Evolutionary conservation across 2,329 filamentous ascomycete genomes (phyloP), one percentile per base, ranked within the genome.

Genomic region (Akanthomyces dipterigenus): DNA sequence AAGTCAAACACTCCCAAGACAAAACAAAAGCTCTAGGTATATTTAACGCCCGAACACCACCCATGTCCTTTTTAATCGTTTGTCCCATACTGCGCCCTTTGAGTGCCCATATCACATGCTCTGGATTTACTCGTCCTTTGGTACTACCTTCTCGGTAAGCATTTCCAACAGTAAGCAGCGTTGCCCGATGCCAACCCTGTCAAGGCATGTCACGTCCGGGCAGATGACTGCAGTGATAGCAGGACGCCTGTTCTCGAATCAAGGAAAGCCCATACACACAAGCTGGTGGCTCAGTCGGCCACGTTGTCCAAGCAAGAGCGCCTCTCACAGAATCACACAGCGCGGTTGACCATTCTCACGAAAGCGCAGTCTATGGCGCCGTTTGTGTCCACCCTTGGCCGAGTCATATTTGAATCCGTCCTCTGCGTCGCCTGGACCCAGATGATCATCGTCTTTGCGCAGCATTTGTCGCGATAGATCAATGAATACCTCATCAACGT

Each of bases 401-500:
- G 71, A 67, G 55, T 79, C 77, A 43, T 75, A 74, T 60, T 77
- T 79, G 65, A 76, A 76, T 26, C 78, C 73, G 18, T 79, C 73
- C 20, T 76, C 73, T 18, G 68, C 70, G 8, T 77, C 74, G 22
- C 67, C 67, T 43, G 64, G 46, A 40, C 69, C 64, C 26, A 76
- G 72, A 22, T 70, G 69, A 3, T 77, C 75, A 68, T 87, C 84
- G 64, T 93, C 89, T 68, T 86, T 89, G 64, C 87, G 82, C 62
- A 95, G 85, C 76, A 96, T 91, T 73, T 95, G 90, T 63, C 90
- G 83, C 70, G 90, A 93, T 61, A 96, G 82, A 72, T 95, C 90
- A 66, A 90, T 78, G 74, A 96, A 96, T 51, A 93, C 90, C 72
- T 96, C 92, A 67, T 96, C 91, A 18, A 96, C 92, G 68, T 96